Evolutionary conservation across 108 stramenopile genomes (phyloP), one percentile per base, ranked within the genome.

Genomic region (Cyclotella cryptica): DNA sequence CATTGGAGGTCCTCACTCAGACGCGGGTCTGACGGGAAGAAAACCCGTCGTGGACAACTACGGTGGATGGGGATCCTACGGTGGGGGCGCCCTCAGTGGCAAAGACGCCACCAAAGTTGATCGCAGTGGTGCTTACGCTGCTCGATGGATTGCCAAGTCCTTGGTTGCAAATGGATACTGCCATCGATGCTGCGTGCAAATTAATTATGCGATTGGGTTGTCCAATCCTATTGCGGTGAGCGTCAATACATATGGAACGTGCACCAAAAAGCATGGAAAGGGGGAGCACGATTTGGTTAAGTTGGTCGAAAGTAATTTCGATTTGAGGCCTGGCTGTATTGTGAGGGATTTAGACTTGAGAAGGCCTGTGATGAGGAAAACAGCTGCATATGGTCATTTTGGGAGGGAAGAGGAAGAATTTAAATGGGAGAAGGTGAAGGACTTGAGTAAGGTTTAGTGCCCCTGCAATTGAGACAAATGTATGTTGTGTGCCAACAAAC

Each of bases 31-130:
- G 10, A 97, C 98, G 12, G 98, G 98, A 41, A 91, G 98, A 52
- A 98, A 98, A 83, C 96, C 97, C 74, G 95, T 96, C 74, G 95
- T 97, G 43, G 98, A 98, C 85, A 97, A 94, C 41, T 98, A 98
- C 77, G 98, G 98, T 40, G 98, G 98, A 72, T 98, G 98, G 98
- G 98, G 97, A 66, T 95, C 96, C 21, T 96, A 98, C 77, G 98
- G 98, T 47, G 98, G 98, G 18, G 98, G 98, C 35, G 93, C 98
- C 35, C 94, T 97, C 72, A 96, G 96, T 51, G 98, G 98, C 14
- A 98, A 98, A 89, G 98, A 97, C 81, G 87, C 96, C 62, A 97
- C 97, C 78, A 98, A 97, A 80, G 92, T 98, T 12, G 97, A 97
- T 87, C 93, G 98, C 40, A 93, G 93, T 26, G 98, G 96, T 49